These are phyloP conservation scores for Fusarium coicis DNA, from an alignment of 2,329 filamentous ascomycete genomes.

Conservation along the genomic window DNA sequence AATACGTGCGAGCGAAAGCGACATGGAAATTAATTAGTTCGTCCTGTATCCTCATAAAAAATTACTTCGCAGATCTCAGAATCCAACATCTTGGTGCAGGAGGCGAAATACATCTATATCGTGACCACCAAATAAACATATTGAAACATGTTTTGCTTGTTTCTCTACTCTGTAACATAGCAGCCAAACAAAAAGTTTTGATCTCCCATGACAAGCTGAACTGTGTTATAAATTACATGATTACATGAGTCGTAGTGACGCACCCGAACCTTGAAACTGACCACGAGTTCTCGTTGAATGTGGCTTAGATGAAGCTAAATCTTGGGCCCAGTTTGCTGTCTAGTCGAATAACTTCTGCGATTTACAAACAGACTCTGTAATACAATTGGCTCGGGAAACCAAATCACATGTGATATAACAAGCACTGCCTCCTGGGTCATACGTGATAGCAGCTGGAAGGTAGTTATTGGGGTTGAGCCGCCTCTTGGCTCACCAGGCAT, in stretches of 20 bases:
- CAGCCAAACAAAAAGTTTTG: neutral
- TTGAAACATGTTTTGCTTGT: neutral
- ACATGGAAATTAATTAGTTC: neutral
- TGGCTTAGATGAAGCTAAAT: constrained; percentile 7
- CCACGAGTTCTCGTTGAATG: neutral
- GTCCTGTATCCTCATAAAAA: neutral
- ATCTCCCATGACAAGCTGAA: neutral
- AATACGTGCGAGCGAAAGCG: neutral
- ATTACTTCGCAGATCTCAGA: neutral
- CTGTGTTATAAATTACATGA: neutral
- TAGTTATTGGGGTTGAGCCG: neutral
- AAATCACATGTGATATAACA: neutral
- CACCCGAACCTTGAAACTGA: neutral
- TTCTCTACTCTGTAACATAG: neutral
- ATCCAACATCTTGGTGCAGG: neutral
- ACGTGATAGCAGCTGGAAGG: neutral
- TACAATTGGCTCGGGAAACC: neutral
- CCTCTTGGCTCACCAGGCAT: neutral
- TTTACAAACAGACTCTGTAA: neutral
- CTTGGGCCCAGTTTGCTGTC: neutral
- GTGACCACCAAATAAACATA: neutral
- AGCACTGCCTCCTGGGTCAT: constrained; percentile 11
- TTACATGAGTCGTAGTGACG: neutral
- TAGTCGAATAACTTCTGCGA: neutral
- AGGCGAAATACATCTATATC: neutral